These are phyloP conservation scores for Rosa multiflora DNA, from an alignment of 306 rosid genomes.

Conservation along the genomic window DNA sequence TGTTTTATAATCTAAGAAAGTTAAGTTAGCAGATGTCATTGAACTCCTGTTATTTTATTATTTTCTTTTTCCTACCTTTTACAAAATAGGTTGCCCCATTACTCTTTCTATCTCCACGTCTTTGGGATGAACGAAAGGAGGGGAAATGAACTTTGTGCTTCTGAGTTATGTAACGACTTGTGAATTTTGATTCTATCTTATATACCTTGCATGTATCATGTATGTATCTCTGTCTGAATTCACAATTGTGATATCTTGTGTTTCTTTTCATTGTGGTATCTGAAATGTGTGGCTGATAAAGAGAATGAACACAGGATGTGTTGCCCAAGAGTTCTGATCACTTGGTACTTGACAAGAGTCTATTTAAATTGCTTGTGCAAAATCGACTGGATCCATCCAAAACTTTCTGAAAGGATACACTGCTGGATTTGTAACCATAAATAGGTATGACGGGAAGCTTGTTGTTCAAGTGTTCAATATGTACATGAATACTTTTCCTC, in stretches of 20 bases:
- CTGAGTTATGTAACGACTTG: conserved; percentile 44
- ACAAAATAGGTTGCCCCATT: conserved; percentile 45
- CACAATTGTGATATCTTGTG: not conserved
- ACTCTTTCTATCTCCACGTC: conserved; percentile 23
- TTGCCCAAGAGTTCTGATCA: too few species aligned
- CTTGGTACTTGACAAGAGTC: too few species aligned
- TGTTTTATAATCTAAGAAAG: conserved; percentile 55
- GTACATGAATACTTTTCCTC: too few species aligned
- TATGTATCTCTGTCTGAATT: not conserved
- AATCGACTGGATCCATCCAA: too few species aligned
- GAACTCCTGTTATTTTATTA: conserved; percentile 40
- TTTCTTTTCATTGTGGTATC: not conserved
- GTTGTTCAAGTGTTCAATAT: too few species aligned
- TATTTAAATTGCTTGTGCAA: not conserved
- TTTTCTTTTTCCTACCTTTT: conserved; percentile 36
- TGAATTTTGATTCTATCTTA: conserved; percentile 33
- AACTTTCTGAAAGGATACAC: too few species aligned
- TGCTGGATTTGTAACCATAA: too few species aligned
- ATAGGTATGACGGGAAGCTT: too few species aligned
- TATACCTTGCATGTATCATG: conserved; percentile 15
- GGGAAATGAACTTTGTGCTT: conserved; percentile 61
- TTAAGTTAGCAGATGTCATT: conserved; percentile 54
- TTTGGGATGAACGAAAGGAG: conserved; percentile 29
- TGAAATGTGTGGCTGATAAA: not conserved
- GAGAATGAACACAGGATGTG: too few species aligned